Percentiles rank a stretch among this genome's conserved stretches.
phyloP scores from a whole-genome alignment of 768 basidiomycete genomes.

The Amanita exitialis region DNA sequence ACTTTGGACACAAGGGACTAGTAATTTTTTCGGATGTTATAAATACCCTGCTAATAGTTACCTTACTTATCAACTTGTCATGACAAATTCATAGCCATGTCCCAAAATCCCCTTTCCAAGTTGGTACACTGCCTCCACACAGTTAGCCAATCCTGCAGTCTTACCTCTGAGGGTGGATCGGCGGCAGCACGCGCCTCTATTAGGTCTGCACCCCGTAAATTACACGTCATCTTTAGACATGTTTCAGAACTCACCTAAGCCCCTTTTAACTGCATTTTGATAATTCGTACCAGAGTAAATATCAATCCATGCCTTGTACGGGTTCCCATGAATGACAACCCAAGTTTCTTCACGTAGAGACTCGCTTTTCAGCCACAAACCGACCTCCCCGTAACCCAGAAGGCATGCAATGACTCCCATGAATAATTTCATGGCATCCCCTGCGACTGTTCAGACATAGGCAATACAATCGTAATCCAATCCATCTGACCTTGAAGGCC shows the following conservation, averaged over 20 bases:
- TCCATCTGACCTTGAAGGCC: slow-evolving; percentile 50
- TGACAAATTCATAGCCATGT: slow-evolving; percentile 33
- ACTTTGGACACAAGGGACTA: background rate
- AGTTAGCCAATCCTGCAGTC: slow-evolving; percentile 53
- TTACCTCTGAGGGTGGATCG: slow-evolving; percentile 51
- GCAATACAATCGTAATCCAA: background rate
- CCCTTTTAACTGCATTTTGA: slow-evolving; percentile 60
- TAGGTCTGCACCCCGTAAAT: slow-evolving; percentile 33
- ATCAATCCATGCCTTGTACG: slow-evolving; percentile 68
- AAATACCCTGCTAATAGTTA: background rate
- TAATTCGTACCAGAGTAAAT: slow-evolving; percentile 70
- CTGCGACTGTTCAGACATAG: slow-evolving; percentile 19
- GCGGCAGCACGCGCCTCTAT: slow-evolving; percentile 57
- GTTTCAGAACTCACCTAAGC: slow-evolving; percentile 47
- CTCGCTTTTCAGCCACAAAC: slow-evolving; percentile 67
- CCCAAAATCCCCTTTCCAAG: slow-evolving; percentile 86
- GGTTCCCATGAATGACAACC: slow-evolving; percentile 57
- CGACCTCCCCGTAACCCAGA: slow-evolving; percentile 89
- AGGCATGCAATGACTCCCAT: slow-evolving; percentile 82
- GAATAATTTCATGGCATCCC: slow-evolving; percentile 61
- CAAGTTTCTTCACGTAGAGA: slow-evolving; percentile 35
- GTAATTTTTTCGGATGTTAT: background rate
- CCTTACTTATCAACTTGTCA: background rate
- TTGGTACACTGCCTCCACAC: slow-evolving; percentile 71
- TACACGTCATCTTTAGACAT: slow-evolving; percentile 1